Percentiles rank a stretch among this genome's conserved stretches.
These are phyloP conservation scores for Leccinum uliginosum DNA, from an alignment of 768 basidiomycete genomes.

Conservation along the genomic window DNA sequence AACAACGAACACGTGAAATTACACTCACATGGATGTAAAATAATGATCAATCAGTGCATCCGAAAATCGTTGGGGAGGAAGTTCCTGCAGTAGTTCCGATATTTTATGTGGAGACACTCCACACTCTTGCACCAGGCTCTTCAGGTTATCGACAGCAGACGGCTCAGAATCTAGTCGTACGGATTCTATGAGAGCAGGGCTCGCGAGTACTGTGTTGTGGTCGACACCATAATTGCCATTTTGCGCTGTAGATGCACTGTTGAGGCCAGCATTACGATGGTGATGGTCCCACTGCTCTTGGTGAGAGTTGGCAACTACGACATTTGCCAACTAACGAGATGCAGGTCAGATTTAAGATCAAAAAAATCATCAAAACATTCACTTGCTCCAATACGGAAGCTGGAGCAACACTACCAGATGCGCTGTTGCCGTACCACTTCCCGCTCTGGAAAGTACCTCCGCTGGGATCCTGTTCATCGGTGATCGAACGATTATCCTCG, in stretches of 20 bases:
- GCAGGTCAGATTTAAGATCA: conserved; percentile 19
- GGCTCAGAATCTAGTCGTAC: conserved; percentile 41
- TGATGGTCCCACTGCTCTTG: conserved; percentile 25
- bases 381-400: conserved; percentile 79
- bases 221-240: conserved; percentile 27
- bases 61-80: conserved; percentile 73
- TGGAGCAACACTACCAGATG: conserved; percentile 78
- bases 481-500: conserved; percentile 66
- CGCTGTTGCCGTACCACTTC: conserved; percentile 82
- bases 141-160: conserved; percentile 75
- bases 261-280: conserved; percentile 13
- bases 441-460: conserved; percentile 79
- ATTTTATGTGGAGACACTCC: conserved; percentile 90
- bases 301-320: conserved; percentile 41
- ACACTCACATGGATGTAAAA: conserved; percentile 62
- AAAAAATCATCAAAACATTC: conserved; percentile 23
- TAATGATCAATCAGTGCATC: conserved; percentile 82
- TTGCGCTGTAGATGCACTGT: conserved; percentile 9
- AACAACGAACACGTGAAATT: neutral
- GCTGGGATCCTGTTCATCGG: conserved; percentile 72
- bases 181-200: conserved; percentile 36
- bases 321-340: conserved; percentile 46
- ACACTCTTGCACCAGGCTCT: conserved; percentile 85
- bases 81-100: conserved; percentile 81
- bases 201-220: conserved; percentile 24